Evolutionary conservation across 1,139 yeast species (phyloP), one percentile per base, ranked within the genome.

Genomic region (Diutina pseudorugosa): DNA sequence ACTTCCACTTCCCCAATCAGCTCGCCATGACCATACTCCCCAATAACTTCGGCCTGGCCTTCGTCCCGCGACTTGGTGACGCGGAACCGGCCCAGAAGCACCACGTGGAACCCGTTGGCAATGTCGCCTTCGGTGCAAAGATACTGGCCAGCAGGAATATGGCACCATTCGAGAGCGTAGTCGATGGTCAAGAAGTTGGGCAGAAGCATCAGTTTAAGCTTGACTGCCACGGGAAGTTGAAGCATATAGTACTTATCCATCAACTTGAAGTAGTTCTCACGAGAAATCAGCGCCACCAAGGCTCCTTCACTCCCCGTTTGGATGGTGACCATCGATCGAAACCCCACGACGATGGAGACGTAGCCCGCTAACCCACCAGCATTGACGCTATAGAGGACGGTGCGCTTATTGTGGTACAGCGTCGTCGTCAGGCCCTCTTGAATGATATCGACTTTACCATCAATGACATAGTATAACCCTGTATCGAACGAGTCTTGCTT

Each of bases 1-100:
- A 93, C 97, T 64, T 93, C 98, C 14, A 93, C 84, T 66, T 93
- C 98, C 3, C 98, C 98, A 56, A 93, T 79, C 52, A 96, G 86
- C 59, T 88, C 94, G 3, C 98, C 98, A 64, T 90, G 96, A 0
- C 97, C 96, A 62, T 82, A 83, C 62, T 93, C 98, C 2, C 87
- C 88, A 19, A 84, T 59, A 0, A 82, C 75, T 41, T 66, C 69
- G 33, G 66, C 61, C 12, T 70, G 69, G 2, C 66, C 70, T 11
- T 58, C 54, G 21, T 55, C 51, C 20, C 48, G 19, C 47, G 66
- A 66, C 6, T 69, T 68, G 1, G 85, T 71, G 3, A 89, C 87
- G 51, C 98, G 74, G 59, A 93, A 75, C 54, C 98, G 76, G 5
- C 98, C 98, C 67, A 91, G 91, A 48, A 93, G 68, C 0, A 93